Evolutionary conservation across 2,329 filamentous ascomycete species (phyloP), one percentile per base, ranked within the genome.

Genomic region (Lithohypha guttulata): DNA sequence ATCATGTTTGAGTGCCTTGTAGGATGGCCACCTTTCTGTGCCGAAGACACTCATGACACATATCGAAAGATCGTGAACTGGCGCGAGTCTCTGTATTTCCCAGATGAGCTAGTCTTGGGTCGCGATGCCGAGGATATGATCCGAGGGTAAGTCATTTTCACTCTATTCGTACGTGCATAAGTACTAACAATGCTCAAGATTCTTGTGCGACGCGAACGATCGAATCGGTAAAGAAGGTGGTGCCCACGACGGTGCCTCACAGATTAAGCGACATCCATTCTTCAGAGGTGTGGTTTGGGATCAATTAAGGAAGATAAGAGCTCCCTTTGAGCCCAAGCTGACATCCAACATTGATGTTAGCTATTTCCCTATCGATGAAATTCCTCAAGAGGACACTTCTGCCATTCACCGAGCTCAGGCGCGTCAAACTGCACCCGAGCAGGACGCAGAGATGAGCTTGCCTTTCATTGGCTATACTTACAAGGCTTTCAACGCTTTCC

Each of bases 1-100:
- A 98, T 98, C 65, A 96, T 98, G 91, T 98, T 96, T 55, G 91
- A 98, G 64, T 98, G 91, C 62, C 71, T 98, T 51, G 86, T 98
- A 45, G 91, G 91, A 54, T 98, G 91, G 91, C 91, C 91, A 40
- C 91, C 91, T 20, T 98, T 98, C 74, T 98, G 91, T 60, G 89
- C 91, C 14, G 91, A 98, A 60, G 89, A 96, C 59, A 84, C 86
- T 44, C 89, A 93, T 57, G 91, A 96, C 61, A 96, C 91, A 1
- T 98, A 98, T 65, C 81, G 89, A 51, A 98, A 98, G 73, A 98
- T 98, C 60, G 86, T 98, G 54, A 94, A 95, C 66, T 98, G 91
- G 91, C 79, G 84, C 41, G 81, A 93, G 56, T 86, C 89, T 43
- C 68, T 98, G 33, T 94, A 94, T 63, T 96, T 98, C 70, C 91